phyloP scores from a whole-genome alignment of 2,329 filamentous ascomycete species.

The Calonectria pseudoturangicola region DNA sequence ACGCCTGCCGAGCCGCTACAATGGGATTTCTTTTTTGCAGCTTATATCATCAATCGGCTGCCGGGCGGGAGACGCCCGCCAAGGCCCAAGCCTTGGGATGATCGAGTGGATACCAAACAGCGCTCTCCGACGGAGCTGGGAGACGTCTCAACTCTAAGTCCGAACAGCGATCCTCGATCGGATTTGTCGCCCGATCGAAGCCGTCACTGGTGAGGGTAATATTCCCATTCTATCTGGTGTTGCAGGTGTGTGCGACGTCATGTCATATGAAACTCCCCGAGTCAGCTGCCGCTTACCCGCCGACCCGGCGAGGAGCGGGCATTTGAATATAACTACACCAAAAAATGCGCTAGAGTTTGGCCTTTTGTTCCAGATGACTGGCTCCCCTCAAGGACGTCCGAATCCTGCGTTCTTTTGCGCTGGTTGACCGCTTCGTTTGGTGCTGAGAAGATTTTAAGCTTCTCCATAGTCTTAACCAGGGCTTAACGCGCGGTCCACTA shows the following conservation, averaged over 20 bases:
- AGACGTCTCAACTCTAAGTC: slow-evolving; percentile 13
- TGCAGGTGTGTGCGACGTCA: neutral
- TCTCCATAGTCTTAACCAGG: slow-evolving; percentile 16
- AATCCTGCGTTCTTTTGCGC: neutral
- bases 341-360: neutral
- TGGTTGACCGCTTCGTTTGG: neutral
- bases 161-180: slow-evolving; percentile 26
- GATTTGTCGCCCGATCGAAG: slow-evolving; percentile 5
- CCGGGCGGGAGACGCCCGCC: slow-evolving; percentile 14
- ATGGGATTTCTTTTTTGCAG: slow-evolving; percentile 10
- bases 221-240: neutral
- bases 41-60: slow-evolving; percentile 29
- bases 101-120: neutral
- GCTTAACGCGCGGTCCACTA: neutral
- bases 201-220: neutral
- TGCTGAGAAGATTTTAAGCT: slow-evolving; percentile 13
- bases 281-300: slow-evolving; percentile 6
- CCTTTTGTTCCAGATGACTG: neutral
- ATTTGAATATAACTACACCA: neutral
- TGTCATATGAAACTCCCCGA: neutral
- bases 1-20: slow-evolving; percentile 33
- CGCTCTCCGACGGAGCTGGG: slow-evolving; percentile 22
- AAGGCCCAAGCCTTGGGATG: slow-evolving; percentile 26
- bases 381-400: too few relatives aligned
- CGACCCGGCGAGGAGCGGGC: neutral